These are phyloP conservation scores for Aspergillus diversus DNA, from an alignment of 495 filamentous ascomycete species.

Conservation along the genomic window DNA sequence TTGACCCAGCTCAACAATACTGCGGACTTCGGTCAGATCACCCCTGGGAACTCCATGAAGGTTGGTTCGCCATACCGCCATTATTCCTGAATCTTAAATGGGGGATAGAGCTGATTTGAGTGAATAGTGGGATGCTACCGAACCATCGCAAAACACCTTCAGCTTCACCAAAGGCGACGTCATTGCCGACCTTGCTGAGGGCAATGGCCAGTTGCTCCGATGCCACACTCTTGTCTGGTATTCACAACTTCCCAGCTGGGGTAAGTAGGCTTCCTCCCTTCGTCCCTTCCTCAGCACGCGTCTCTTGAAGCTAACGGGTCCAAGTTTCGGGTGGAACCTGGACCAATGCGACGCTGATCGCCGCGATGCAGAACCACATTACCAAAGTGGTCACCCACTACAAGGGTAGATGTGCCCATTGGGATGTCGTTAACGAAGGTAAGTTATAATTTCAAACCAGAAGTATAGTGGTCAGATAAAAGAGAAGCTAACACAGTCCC, in stretches of 20 bases:
- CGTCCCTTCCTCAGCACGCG: no score
- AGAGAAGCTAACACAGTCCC: not conserved
- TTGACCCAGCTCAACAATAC: slow-evolving; percentile 47
- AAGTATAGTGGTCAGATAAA: not conserved
- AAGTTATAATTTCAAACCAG: not conserved
- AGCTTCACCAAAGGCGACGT: slow-evolving; percentile 53
- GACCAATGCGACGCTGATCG: slow-evolving; percentile 54
- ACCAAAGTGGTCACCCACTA: slow-evolving; percentile 55
- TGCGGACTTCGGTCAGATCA: slow-evolving; percentile 61
- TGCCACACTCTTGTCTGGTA: slow-evolving; percentile 59
- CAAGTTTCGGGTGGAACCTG: slow-evolving; percentile 56
- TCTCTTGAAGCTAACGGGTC: slow-evolving; percentile 11
- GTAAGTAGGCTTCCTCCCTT: slow-evolving; percentile 27
- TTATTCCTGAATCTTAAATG: no score
- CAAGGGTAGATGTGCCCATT: slow-evolving; percentile 55
- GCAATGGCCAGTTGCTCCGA: slow-evolving; percentile 57
- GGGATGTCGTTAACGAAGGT: slow-evolving; percentile 51
- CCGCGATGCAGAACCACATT: slow-evolving; percentile 58
- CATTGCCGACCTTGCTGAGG: slow-evolving; percentile 52
- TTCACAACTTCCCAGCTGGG: slow-evolving; percentile 61
- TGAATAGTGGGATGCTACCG: slow-evolving; percentile 52
- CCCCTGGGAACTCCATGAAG: slow-evolving; percentile 63
- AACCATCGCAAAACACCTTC: slow-evolving; percentile 55
- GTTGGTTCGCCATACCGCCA: slow-evolving; percentile 7
- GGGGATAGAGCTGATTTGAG: no score